These are phyloP conservation scores for Ceratocystis albifundus DNA, from an alignment of 2,329 filamentous ascomycete species.

Conservation along the genomic window DNA sequence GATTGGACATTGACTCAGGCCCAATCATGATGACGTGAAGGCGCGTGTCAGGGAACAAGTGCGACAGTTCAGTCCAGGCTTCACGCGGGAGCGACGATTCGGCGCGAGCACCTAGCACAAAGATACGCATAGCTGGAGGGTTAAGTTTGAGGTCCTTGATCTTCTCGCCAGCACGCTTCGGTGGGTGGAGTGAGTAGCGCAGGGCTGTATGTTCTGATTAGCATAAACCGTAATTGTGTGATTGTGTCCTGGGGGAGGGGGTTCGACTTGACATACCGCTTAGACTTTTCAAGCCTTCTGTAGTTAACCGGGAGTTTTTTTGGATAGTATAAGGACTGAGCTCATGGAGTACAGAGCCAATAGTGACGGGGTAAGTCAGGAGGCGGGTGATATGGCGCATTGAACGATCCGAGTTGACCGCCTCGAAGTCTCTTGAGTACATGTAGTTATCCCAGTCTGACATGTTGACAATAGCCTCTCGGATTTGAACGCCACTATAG, in stretches of 20 bases:
- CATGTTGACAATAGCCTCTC: conserved; percentile 91
- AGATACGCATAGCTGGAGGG: conserved; percentile 79
- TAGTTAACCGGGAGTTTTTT: conserved; percentile 61
- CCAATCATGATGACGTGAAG: conserved; percentile 92
- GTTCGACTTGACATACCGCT: conserved; percentile 51
- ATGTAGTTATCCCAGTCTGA: conserved; percentile 97
- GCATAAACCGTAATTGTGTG: background rate
- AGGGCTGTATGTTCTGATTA: conserved; percentile 46
- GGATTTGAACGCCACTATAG: conserved; percentile 78
- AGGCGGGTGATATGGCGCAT: conserved; percentile 89
- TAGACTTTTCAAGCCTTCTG: conserved; percentile 85
- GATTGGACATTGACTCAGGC: conserved; percentile 89
- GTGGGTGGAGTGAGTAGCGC: conserved; percentile 86
- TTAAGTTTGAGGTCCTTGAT: conserved; percentile 72
- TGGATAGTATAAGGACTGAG: conserved; percentile 82
- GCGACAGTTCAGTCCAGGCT: conserved; percentile 86
- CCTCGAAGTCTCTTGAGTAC: conserved; percentile 82
- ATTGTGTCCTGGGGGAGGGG: background rate
- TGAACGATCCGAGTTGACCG: conserved; percentile 78
- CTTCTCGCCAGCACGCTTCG: conserved; percentile 55
- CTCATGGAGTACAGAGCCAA: conserved; percentile 86
- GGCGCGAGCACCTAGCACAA: conserved; percentile 88
- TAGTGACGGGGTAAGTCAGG: conserved; percentile 84
- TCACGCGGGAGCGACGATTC: conserved; percentile 91
- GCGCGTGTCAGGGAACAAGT: conserved; percentile 84